Evolutionary conservation across 1,139 yeast species (phyloP).

Genomic region (Kodamaea ohmeri): DNA sequence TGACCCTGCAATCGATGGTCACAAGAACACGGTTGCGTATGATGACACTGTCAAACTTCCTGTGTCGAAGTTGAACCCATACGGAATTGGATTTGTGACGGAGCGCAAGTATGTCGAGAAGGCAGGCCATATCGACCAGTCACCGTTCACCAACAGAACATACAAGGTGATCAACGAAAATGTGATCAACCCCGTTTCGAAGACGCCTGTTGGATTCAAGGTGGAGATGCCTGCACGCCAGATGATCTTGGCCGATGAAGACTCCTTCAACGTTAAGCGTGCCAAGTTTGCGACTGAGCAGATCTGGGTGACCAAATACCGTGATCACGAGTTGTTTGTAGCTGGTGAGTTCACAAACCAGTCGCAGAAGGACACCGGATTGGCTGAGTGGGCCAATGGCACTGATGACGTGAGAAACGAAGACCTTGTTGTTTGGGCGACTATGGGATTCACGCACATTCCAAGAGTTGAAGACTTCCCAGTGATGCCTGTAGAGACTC

Average conservation of each 20-base stretch:
- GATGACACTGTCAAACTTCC: slow-evolving; percentile 74
- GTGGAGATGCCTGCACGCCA: slow-evolving; percentile 75
- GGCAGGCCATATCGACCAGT: slow-evolving; percentile 71
- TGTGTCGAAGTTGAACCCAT: slow-evolving; percentile 56
- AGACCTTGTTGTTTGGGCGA: slow-evolving; percentile 83
- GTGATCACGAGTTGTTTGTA: slow-evolving; percentile 65
- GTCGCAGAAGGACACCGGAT: slow-evolving; percentile 60
- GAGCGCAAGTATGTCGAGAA: slow-evolving; percentile 66
- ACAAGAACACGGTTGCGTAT: slow-evolving; percentile 70
- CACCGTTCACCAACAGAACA: slow-evolving; percentile 73
- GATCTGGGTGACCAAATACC: slow-evolving; percentile 73
- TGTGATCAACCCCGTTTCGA: slow-evolving; percentile 70
- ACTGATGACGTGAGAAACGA: slow-evolving; percentile 73
- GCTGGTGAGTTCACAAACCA: slow-evolving; percentile 83
- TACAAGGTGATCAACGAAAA: slow-evolving; percentile 79
- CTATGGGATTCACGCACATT: slow-evolving; percentile 82
- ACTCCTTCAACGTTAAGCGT: slow-evolving; percentile 61
- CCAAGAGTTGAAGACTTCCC: slow-evolving; percentile 93
- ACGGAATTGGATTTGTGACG: slow-evolving; percentile 71
- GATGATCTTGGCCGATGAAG: slow-evolving; percentile 64
- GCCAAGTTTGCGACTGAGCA: slow-evolving; percentile 74
- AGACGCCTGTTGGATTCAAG: slow-evolving; percentile 82
- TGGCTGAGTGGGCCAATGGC: slow-evolving; percentile 66
- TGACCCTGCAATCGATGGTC: slow-evolving; percentile 87
- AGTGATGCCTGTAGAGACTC: slow-evolving; percentile 85